A percentile compares a stretch with the other conserved stretches of the same genome.
These are phyloP conservation scores for Asparagopsis taxiformis DNA, from an alignment of 31 red algal genomes.

Conservation along the genomic window DNA sequence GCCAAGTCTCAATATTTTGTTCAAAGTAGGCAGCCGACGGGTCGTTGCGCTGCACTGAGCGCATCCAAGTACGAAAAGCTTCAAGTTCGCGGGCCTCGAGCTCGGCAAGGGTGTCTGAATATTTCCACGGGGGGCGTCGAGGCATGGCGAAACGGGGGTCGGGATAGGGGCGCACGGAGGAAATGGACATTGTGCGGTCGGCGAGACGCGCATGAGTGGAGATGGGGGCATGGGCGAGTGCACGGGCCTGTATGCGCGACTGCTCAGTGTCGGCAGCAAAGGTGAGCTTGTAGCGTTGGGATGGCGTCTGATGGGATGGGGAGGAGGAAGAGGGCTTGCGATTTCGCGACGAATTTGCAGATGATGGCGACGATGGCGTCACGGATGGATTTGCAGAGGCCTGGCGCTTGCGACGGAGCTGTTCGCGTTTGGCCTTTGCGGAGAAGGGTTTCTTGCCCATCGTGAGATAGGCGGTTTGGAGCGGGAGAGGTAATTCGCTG, in stretches of 20 bases:
- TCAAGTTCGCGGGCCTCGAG: slow-evolving; percentile 35
- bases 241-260: too few relatives aligned
- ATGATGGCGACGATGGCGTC: neutral
- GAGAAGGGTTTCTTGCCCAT: slow-evolving; percentile 89
- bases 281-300: too few relatives aligned
- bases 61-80: slow-evolving; percentile 32
- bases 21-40: slow-evolving; percentile 59
- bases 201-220: too few relatives aligned
- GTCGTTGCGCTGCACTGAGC: neutral
- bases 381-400: slow-evolving; percentile 17
- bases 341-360: neutral
- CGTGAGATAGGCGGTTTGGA: neutral
- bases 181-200: slow-evolving; percentile 20
- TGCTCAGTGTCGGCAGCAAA: too few relatives aligned
- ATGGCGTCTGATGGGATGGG: too few relatives aligned
- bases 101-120: slow-evolving; percentile 24
- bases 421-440: slow-evolving; percentile 71
- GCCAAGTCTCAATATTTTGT: slow-evolving; percentile 76
- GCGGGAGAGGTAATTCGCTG: too few relatives aligned
- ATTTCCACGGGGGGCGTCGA: slow-evolving; percentile 42
- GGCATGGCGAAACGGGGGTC: slow-evolving; percentile 32
- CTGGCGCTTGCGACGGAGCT: slow-evolving; percentile 60
- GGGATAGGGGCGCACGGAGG: slow-evolving; percentile 20
- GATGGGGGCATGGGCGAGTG: too few relatives aligned
- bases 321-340: slow-evolving; percentile 1